phyloP scores from a whole-genome alignment of 73 alveolate genomes.

The Blepharisma stoltei region DNA sequence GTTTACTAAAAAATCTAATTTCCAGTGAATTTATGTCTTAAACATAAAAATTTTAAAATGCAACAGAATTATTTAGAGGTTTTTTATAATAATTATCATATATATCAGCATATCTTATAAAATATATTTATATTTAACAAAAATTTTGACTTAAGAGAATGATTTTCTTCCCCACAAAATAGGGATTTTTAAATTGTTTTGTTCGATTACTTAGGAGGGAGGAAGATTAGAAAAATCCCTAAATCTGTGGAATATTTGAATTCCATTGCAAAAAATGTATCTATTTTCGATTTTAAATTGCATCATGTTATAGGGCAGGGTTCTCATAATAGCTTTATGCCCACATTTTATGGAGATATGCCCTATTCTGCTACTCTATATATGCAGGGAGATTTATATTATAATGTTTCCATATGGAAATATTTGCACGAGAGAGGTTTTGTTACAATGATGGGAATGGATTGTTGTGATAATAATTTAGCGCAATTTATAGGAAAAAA shows the following conservation, averaged over 20 bases:
- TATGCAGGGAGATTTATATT: background rate
- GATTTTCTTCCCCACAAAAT: no score
- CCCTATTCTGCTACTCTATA: background rate
- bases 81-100: no score
- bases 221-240: constrained; percentile 5
- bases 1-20: no score
- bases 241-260: constrained; percentile 1
- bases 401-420: background rate
- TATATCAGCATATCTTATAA: no score
- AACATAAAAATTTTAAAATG: no score
- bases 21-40: no score
- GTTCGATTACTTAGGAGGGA: no score
- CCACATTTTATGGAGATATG: background rate
- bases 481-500: constrained; percentile 13
- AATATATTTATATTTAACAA: no score
- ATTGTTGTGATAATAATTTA: constrained; percentile 1
- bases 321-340: constrained; percentile 11
- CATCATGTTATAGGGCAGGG: background rate
- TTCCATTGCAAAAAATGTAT: background rate
- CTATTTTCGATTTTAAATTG: background rate
- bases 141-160: no score
- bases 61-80: no score
- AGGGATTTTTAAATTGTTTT: no score
- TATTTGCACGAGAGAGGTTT: constrained; percentile 17
- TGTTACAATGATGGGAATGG: background rate